phyloP scores from a whole-genome alignment of 768 basidiomycete genomes.

The Hypholoma sublateritium region DNA sequence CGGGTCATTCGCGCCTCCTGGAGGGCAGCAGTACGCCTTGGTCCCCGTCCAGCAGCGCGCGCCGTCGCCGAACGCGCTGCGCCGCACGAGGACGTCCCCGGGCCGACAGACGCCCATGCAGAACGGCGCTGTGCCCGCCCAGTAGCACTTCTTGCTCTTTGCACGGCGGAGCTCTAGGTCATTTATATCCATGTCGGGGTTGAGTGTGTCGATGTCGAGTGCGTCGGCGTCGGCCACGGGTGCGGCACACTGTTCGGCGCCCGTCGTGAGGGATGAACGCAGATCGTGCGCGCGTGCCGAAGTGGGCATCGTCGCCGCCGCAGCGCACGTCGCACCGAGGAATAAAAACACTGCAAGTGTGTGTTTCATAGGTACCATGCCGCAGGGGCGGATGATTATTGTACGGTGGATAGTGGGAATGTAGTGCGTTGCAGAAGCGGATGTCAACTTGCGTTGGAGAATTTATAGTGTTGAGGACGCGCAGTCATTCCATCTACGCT shows the following conservation, averaged over 20 bases:
- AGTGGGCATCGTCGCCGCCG: background rate
- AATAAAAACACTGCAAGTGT: no score
- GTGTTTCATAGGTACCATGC: no score
- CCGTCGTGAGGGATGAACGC: background rate
- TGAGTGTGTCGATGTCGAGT: no score
- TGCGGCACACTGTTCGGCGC: background rate
- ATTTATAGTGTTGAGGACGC: background rate
- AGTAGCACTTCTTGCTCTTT: background rate
- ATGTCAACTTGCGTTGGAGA: background rate
- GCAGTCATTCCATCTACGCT: background rate
- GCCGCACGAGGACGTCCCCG: background rate
- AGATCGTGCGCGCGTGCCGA: background rate
- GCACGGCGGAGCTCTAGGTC: background rate
- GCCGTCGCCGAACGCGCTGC: background rate
- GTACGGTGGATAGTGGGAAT: no score
- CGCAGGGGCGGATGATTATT: no score
- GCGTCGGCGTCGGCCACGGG: background rate
- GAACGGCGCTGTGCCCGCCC: background rate
- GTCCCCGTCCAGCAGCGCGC: background rate
- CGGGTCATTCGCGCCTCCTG: background rate
- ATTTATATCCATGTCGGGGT: no score
- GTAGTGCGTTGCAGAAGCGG: no score
- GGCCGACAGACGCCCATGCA: background rate
- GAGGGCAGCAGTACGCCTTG: background rate
- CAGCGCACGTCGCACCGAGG: no score